Evolutionary conservation across 1,284 basidiomycete genomes (phyloP).

Genomic region (Rhodotorula sp.): DNA sequence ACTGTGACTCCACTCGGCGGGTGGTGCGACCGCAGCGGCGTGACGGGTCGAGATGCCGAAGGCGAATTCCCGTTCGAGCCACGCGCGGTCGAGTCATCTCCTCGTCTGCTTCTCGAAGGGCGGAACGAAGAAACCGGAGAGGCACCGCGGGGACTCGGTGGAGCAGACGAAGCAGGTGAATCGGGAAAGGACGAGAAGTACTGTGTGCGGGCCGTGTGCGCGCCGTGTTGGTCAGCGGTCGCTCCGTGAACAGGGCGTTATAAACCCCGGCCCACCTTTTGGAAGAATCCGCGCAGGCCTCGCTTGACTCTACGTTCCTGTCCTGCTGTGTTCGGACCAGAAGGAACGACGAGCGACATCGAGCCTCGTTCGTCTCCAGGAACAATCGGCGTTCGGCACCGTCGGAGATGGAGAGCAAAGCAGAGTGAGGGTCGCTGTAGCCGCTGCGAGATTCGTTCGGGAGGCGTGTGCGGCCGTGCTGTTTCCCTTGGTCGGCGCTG

Average conservation of each 20-base stretch:
- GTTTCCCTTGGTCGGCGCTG: no score
- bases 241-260: no score
- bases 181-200: constrained; percentile 1
- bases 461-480: no score
- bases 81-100: no score
- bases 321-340: neutral
- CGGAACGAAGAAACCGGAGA: neutral
- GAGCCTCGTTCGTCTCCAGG: neutral
- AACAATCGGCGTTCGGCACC: neutral
- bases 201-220: neutral
- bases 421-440: no score
- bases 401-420: neutral
- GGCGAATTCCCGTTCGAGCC: neutral
- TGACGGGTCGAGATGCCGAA: constrained; percentile 2
- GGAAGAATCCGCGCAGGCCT: constrained; percentile 11
- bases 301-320: neutral
- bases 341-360: neutral
- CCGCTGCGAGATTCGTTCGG: no score
- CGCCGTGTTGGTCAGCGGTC: no score
- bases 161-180: neutral
- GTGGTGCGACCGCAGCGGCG: constrained; percentile 17
- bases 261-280: constrained; percentile 14
- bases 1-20: constrained; percentile 25
- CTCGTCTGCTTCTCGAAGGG: neutral
- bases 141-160: neutral